Base-by-base conservation (phyloP, 768 basidiomycete species). In the Auriscalpium vulgare region DNA sequence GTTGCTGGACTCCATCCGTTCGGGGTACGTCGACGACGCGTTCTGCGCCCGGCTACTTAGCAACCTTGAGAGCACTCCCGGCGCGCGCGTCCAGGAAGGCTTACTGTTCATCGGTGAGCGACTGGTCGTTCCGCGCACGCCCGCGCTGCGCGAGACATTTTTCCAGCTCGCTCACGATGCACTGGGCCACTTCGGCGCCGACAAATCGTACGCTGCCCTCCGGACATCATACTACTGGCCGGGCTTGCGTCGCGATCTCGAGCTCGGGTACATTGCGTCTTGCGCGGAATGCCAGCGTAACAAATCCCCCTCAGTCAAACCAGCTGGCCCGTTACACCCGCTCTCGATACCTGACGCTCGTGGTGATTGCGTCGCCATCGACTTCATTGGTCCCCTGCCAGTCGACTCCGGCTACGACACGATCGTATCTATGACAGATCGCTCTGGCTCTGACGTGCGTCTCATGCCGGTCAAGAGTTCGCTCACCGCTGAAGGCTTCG, bases 351-450 rank as follows among this genome's bases (percentile, higher is more conserved):
- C 62, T 0, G 63, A 68, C 19, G 40, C 36, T 2, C 57, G 63
- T 8, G 56, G 62, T 7, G 58, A 64, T 14, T 54, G 55, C 9
- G 59, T 70, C 2, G 60, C 64, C 2, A 63, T 72, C 8, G 67
- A 72, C 52, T 71, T 68, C 50, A 57, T 71, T 16, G 68, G 69
- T 1, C 66, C 67, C 6, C 55, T 71, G 16, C 69, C 69, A 8
- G 54, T 50, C 8, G 66, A 68, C 37, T 36, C 53, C 2, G 64
- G 65, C 1, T 65, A 51, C 54, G 57, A 72, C 44, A 61, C 44
- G 37, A 51, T 71, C 17, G 51, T 66, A 4, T 62, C 67, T 4
- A 62, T 67, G 21, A 70, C 65, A 0, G 63, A 68, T 50, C 51
- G 60, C 3, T 13, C 64, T 3, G 54, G 59, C 3, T 35, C 62